phyloP scores from a whole-genome alignment of 768 basidiomycete genomes.

The Pleurotus cornucopiae region DNA sequence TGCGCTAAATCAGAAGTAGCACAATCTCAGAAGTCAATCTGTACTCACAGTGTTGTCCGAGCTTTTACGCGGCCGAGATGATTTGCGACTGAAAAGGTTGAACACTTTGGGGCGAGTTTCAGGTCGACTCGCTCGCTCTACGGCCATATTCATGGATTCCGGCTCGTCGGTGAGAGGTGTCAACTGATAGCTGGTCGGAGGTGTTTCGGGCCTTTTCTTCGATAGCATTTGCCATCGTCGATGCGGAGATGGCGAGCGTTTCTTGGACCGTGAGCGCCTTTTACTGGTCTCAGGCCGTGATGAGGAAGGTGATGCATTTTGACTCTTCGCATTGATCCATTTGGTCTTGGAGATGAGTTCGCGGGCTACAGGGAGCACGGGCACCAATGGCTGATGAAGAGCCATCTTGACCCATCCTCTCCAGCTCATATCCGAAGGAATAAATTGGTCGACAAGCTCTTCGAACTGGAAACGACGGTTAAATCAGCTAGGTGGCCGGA shows the following conservation, averaged over 20 bases:
- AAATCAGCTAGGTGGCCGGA: constrained; percentile 6
- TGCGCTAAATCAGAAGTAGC: too few relatives aligned
- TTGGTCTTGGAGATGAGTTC: constrained; percentile 78
- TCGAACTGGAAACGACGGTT: constrained; percentile 50
- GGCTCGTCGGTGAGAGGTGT: constrained; percentile 13
- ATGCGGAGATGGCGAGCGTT: constrained; percentile 13
- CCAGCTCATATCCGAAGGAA: constrained; percentile 76
- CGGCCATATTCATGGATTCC: constrained; percentile 2
- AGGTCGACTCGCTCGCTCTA: background rate
- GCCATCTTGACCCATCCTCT: constrained; percentile 82
- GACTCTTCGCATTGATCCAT: constrained; percentile 46
- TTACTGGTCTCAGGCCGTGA: background rate
- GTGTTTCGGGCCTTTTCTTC: constrained; percentile 10
- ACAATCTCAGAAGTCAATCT: too few relatives aligned
- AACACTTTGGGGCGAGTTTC: constrained; percentile 17
- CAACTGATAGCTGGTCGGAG: constrained; percentile 7
- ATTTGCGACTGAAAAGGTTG: constrained; percentile 14
- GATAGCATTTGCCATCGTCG: constrained; percentile 12
- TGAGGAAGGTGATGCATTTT: constrained; percentile 15
- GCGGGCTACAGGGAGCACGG: constrained; percentile 74
- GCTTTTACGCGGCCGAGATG: constrained; percentile 9
- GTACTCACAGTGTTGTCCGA: background rate
- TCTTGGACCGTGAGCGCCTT: constrained; percentile 8
- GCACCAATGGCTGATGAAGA: constrained; percentile 74
- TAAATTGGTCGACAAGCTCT: constrained; percentile 74